Evolutionary conservation across 805 yeast genomes (phyloP), one percentile per base, ranked within the genome.

Genomic region (Metschnikowia kofuensis): DNA sequence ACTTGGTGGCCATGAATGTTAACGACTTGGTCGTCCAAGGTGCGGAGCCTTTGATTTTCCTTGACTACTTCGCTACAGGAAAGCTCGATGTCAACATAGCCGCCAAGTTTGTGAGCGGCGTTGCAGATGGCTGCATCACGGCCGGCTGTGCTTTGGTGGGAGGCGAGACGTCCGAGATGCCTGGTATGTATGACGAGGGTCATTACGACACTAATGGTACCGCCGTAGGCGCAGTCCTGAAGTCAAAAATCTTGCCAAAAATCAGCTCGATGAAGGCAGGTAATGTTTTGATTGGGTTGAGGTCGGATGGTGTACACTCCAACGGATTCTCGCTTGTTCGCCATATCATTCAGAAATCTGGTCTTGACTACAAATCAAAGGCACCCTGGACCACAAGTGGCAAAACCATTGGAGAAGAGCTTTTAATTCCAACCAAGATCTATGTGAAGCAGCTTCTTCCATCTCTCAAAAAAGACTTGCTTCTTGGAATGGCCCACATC

Each of bases 141-240:
- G 87, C 98, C 32, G 97, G 96, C 10, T 92, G 99, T 78, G 99
- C 99, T 6, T 77, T 94, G 50, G 97, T 94, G 46, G 99, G 99
- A 48, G 99, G 99, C 57, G 99, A 94, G 72, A 94, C 99, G 35
- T 87, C 96, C 47, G 99, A 94, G 76, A 94, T 94, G 99, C 99
- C 99, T 28, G 99, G 99, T 56, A 89, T 94, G 87, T 94, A 94
- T 63, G 87, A 85, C 51, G 89, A 84, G 48, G 96, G 95, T 32
- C 98, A 94, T 70, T 94, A 94, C 65, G 99, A 94, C 69, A 91
- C 97, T 52, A 94, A 92, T 64, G 99, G 99, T 69, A 95, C 99
- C 35, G 95, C 97, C 46, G 91, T 94, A 39, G 99, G 99, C 62
- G 99, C 99, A 12, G 97, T 94, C 6, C 73, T 80, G 57, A 89